These are phyloP conservation scores for Rosa hybrid DNA, from an alignment of 331 rosid species.

Conservation along the genomic window DNA sequence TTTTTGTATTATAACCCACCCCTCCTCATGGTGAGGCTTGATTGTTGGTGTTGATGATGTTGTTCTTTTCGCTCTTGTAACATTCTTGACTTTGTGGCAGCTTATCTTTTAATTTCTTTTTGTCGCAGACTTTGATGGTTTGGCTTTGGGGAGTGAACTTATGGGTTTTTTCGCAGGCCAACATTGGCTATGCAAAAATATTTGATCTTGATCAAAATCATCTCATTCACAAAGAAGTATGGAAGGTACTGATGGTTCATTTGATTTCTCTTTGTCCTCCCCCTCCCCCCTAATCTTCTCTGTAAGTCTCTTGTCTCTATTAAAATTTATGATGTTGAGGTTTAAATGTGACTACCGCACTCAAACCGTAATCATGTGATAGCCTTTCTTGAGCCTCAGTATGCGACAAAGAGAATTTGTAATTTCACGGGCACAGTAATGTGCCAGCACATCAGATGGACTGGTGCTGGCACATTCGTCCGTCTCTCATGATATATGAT, in stretches of 20 bases:
- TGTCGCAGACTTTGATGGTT: conserved; percentile 78
- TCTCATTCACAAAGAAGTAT: conserved; percentile 81
- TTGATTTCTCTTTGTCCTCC: background rate
- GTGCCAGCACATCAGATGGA: too few relatives aligned
- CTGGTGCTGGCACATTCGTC: too few relatives aligned
- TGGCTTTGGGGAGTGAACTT: conserved; percentile 98
- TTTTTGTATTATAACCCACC: conserved; percentile 97
- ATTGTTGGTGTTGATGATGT: background rate
- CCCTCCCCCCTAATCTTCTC: background rate
- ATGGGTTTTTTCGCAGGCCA: conserved; percentile 75
- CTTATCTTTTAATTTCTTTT: background rate
- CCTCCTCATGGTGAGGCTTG: conserved; percentile 75
- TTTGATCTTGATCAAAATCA: conserved; percentile 91
- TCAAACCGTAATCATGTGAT: background rate
- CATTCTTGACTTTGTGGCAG: background rate
- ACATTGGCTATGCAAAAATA: conserved; percentile 69
- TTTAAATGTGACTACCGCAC: background rate
- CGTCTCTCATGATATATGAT: too few relatives aligned
- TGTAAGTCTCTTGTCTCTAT: background rate
- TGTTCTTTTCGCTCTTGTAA: background rate
- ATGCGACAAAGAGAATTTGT: background rate
- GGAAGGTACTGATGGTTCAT: conserved; percentile 67
- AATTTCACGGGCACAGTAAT: too few relatives aligned
- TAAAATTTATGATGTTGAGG: background rate
- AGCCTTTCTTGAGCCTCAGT: background rate